These are phyloP conservation scores for Ophiocordyceps camponoti-floridani DNA, from an alignment of 2,329 filamentous ascomycete genomes.

Conservation along the genomic window DNA sequence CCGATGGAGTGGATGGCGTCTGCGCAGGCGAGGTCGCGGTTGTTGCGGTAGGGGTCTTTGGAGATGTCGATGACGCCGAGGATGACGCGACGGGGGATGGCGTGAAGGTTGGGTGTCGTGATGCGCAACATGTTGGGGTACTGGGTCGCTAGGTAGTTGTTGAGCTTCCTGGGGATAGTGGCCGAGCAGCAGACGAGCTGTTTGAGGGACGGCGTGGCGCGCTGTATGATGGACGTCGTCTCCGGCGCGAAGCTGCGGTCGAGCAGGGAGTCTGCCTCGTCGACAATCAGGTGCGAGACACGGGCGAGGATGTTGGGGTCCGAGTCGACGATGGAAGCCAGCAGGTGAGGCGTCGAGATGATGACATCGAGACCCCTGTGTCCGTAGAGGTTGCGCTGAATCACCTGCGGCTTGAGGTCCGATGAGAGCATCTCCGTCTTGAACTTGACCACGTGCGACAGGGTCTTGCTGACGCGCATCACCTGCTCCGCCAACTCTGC, in stretches of 20 bases:
- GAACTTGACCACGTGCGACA: constrained; percentile 78
- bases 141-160: constrained; percentile 62
- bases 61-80: constrained; percentile 84
- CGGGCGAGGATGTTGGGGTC: constrained; percentile 89
- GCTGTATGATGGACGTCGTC: constrained; percentile 69
- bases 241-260: constrained; percentile 81
- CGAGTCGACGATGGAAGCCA: constrained; percentile 71
- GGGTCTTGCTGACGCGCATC: constrained; percentile 56
- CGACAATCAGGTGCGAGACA: constrained; percentile 73
- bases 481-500: constrained; percentile 86
- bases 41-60: constrained; percentile 82
- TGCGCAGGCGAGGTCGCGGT: constrained; percentile 83
- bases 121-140: constrained; percentile 75
- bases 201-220: constrained; percentile 60
- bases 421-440: constrained; percentile 71
- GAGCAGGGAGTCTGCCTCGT: constrained; percentile 91
- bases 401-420: constrained; percentile 55
- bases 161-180: constrained; percentile 80
- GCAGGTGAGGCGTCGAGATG: constrained; percentile 73
- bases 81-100: constrained; percentile 86
- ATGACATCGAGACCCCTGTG: constrained; percentile 69
- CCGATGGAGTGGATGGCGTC: constrained; percentile 91
- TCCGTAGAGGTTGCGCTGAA: constrained; percentile 70
- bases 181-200: constrained; percentile 89
- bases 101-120: constrained; percentile 88